Evolutionary conservation across 495 filamentous ascomycete genomes (phyloP), one percentile per base, ranked within the genome.

Genomic region (Clohesyomyces aquaticus): DNA sequence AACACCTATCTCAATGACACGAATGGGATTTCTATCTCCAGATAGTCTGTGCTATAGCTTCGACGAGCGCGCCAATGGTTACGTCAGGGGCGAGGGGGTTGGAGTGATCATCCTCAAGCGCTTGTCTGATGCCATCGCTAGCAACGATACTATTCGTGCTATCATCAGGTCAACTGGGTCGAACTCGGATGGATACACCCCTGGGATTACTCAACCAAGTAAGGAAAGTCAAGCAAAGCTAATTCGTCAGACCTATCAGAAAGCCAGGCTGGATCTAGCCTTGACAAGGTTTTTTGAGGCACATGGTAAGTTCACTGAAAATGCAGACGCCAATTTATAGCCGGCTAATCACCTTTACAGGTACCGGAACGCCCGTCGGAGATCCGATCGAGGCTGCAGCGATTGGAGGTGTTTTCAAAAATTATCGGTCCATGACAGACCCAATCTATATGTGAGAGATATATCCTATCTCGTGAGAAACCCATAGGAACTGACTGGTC

Each of bases 361-460:
- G n/a, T 9, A 80, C 79, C 0, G 79, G 77, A 1, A 69, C 66
- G 4, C 38, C 62, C 12, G 55, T 69, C 3, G 66, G 66, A 8
- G 87, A 91, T 66, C 87, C 85, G 0, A 78, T 83, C 1, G 87
- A 91, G 65, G 75, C 79, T 0, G 76, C 71, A 2, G 85, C 85
- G 1, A 83, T 87, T 55, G 76, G 72, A 1, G 72, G 73, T 4
- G 74, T 79, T 1, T 80, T 85, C 62, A 50, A 69, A 0, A 68
- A 74, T n/a, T 68, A 79, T 35, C 69, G 71, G 64, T 9, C 6
- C 12, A 21, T 3, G 47, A 49, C 8, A 6, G 41, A 49, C 78
- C 51, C 0, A n/a, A n/a, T n/a, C 26, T 69, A 14, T 58, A 65
- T 12, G 29, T 69, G 56, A 49, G 28, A 48, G 56, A 28, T 48